Percentiles rank a stretch among this genome's conserved stretches.
Conservation (phyloP, 495 filamentous ascomycete species). For the Lophiostoma macrostomum region DNA sequence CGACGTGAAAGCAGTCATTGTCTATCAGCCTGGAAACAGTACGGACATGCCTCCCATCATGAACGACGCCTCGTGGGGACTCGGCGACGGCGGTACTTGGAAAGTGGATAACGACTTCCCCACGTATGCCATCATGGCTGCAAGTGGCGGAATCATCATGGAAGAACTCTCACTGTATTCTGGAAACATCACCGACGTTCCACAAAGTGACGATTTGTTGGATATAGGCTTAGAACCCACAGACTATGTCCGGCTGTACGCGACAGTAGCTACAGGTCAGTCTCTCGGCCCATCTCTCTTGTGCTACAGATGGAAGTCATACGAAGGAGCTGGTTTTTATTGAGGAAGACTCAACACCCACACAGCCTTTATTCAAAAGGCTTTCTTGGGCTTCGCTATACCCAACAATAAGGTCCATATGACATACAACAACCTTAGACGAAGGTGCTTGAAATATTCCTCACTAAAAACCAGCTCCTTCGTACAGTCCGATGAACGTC, state of each 20-base stretch:
- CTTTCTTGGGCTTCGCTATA: no score
- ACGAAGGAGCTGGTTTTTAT: not conserved
- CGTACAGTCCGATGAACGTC: no score
- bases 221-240: slow-evolving; percentile 41
- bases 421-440: no score
- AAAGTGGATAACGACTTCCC: slow-evolving; percentile 63
- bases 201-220: slow-evolving; percentile 56
- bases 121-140: slow-evolving; percentile 76
- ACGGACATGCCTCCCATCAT: slow-evolving; percentile 58
- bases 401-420: no score
- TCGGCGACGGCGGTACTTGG: slow-evolving; percentile 65
- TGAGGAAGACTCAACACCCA: no score
- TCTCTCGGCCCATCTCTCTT: slow-evolving; percentile 29
- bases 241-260: slow-evolving; percentile 57
- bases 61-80: slow-evolving; percentile 59
- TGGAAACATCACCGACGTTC: slow-evolving; percentile 60
- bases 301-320: not conserved
- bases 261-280: slow-evolving; percentile 59
- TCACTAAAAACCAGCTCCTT: no score
- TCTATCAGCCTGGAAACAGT: slow-evolving; percentile 64
- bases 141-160: slow-evolving; percentile 65
- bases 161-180: slow-evolving; percentile 69
- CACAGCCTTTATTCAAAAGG: no score
- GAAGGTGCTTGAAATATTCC: no score
- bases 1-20: slow-evolving; percentile 64